Base-by-base conservation (phyloP, 345 rosid species). In the Luvunga scandens region DNA sequence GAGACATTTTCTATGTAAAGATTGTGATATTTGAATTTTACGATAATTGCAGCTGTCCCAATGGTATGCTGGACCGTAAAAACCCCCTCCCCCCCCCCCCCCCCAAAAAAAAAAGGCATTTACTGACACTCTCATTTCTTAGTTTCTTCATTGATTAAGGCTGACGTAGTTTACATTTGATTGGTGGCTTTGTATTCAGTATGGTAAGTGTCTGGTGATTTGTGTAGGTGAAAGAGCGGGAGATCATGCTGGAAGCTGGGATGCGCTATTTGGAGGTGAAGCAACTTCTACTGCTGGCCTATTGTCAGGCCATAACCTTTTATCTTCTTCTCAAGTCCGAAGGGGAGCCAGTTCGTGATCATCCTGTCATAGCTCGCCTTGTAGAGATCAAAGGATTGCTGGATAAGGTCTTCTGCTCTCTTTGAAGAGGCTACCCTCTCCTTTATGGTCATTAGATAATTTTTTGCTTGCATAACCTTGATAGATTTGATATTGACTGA, bases 311-410 rank as follows among this genome's bases (percentile, higher is more conserved):
- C 65, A 96, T 96, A 79, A 88, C 97, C 22, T 92, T 92, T 82
- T 94, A 94, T 88, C 93, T 93, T 76, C 97, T 95, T 78, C 94
- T 94, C 80, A 96, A 94, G 84, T 91, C 97, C 31, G 98, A 94
- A 82, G 99, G 97, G 77, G 93, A 86, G 66, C 88, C 95, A 50
- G 90, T 94, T 76, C 90, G 91, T 82, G 97, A 94, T 77, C 99
- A 96, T 85, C 99, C 98, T 12, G 92, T 93, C 76, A 90, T 96
- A 72, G 87, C 91, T 77, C 99, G 92, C 73, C 93, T 96, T 72
- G 94, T 96, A 57, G 97, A 91, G 84, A 85, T 92, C 83, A 93
- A 90, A 79, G 79, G 85, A 72, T 87, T 93, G 79, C 78, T 92
- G 73, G 97, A 94, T 81, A 88, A 92, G 99, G 99, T 93, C 63